A percentile compares a stretch with the other conserved stretches of the same genome.
phyloP scores from a whole-genome alignment of 2,329 filamentous ascomycete genomes.

The Botryosphaeria dothidea region DNA sequence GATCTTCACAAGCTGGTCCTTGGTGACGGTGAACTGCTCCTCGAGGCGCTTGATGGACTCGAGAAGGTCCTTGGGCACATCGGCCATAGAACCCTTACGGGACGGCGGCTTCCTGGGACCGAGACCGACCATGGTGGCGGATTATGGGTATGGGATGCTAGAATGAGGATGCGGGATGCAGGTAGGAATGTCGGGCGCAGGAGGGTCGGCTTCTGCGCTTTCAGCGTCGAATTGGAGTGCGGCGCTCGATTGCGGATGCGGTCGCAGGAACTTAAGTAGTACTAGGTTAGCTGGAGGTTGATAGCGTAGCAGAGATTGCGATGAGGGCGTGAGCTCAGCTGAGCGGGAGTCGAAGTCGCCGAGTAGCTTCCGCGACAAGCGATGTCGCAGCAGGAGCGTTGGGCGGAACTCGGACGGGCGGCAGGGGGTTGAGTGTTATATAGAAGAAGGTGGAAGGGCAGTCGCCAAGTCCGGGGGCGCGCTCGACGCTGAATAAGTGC shows the following conservation, averaged over 20 bases:
- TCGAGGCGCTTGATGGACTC: conserved; percentile 82
- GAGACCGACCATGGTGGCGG: conserved; percentile 61
- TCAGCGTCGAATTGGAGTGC: neutral
- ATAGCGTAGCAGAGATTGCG: neutral
- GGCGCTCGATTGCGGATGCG: neutral
- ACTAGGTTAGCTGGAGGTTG: neutral
- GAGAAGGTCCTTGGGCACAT: conserved; percentile 83
- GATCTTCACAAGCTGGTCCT: conserved; percentile 81
- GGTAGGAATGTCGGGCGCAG: neutral
- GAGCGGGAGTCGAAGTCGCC: conserved; percentile 9
- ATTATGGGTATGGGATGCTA: conserved; percentile 2
- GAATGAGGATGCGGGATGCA: neutral
- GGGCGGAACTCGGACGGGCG: neutral
- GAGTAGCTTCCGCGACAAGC: conserved; percentile 5
- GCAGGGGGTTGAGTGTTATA: neutral
- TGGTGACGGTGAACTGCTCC: conserved; percentile 76
- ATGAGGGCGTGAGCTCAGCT: conserved; percentile 17
- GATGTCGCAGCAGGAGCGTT: neutral
- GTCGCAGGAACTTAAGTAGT: neutral
- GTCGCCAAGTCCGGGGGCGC: neutral
- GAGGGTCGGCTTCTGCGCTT: neutral
- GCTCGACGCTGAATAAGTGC: neutral
- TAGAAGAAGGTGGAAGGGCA: neutral
- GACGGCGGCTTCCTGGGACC: conserved; percentile 65
- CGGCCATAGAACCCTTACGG: conserved; percentile 85